These are phyloP conservation scores for Rehmannia glutinosa DNA, from an alignment of 257 asterid genomes.

Conservation along the genomic window DNA sequence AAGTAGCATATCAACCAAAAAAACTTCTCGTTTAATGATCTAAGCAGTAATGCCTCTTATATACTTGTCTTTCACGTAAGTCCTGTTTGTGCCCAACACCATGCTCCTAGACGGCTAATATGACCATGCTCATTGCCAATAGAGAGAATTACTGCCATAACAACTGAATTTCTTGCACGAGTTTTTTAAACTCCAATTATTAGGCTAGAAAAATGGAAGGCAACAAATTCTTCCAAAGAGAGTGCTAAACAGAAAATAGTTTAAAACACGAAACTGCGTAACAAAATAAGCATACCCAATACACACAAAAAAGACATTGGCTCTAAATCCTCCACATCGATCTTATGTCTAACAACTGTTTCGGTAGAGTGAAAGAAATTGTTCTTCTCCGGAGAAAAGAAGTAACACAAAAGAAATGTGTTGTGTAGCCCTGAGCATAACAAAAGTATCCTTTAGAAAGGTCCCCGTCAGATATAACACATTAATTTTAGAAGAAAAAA, in stretches of 20 bases:
- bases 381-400: conserved; percentile 96
- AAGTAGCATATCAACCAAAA: conserved; percentile 8
- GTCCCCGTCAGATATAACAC: conserved; percentile 65
- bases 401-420: conserved; percentile 97
- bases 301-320: conserved; percentile 94
- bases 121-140: conserved; percentile 85
- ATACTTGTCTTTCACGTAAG: conserved; percentile 86
- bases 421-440: conserved; percentile 93
- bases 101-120: conserved; percentile 66
- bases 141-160: conserved; percentile 85
- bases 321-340: conserved; percentile 98
- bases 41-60: conserved; percentile 1
- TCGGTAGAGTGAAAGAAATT: conserved; percentile 92
- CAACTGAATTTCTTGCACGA: conserved; percentile 78
- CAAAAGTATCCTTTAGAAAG: conserved; percentile 94
- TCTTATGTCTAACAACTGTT: conserved; percentile 97
- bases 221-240: background rate
- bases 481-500: conserved; percentile 8
- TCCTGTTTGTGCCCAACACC: conserved; percentile 94
- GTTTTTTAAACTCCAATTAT: conserved; percentile 6
- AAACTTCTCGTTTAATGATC: background rate
- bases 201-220: background rate
- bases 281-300: conserved; percentile 66
- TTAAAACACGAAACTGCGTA: background rate
- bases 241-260: background rate